phyloP scores from a whole-genome alignment of 2,329 filamentous ascomycete species.

The Aspergillus fumigatus region DNA sequence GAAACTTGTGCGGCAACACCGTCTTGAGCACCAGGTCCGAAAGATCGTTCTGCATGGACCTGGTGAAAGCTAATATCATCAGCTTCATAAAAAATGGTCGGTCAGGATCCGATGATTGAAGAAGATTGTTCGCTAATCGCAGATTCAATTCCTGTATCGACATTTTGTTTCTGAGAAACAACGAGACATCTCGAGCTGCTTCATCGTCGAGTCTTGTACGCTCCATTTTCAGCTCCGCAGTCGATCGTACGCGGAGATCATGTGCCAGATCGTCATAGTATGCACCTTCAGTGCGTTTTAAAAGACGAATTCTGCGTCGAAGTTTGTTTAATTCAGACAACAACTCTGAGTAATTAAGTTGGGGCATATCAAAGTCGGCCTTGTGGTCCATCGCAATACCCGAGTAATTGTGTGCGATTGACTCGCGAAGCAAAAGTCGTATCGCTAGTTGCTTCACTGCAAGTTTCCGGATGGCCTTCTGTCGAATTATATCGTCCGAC shows the following conservation, averaged over 20 bases:
- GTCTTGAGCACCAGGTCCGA: slow-evolving; percentile 35
- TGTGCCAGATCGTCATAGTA: slow-evolving; percentile 30
- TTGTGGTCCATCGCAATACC: slow-evolving; percentile 30
- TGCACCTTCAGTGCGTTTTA: slow-evolving; percentile 24
- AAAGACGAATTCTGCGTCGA: slow-evolving; percentile 26
- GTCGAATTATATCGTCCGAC: slow-evolving; percentile 24
- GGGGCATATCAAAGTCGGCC: slow-evolving; percentile 24
- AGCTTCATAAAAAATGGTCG: slow-evolving; percentile 28
- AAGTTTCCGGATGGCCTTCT: slow-evolving; percentile 37
- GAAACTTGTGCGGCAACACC: slow-evolving; percentile 35
- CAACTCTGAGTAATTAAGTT: slow-evolving; percentile 28
- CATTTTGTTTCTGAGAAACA: slow-evolving; percentile 27
- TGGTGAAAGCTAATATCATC: slow-evolving; percentile 36
- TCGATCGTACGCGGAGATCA: slow-evolving; percentile 19
- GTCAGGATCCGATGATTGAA: slow-evolving; percentile 34
- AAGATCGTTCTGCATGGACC: slow-evolving; percentile 37
- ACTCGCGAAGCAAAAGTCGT: slow-evolving; percentile 35
- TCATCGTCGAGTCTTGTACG: slow-evolving; percentile 23
- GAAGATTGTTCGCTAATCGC: slow-evolving; percentile 31
- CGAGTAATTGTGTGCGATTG: slow-evolving; percentile 35
- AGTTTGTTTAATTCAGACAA: slow-evolving; percentile 31
- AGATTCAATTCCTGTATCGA: slow-evolving; percentile 34
- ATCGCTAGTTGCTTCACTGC: slow-evolving; percentile 38
- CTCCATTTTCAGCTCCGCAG: slow-evolving; percentile 13
- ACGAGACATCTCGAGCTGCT: slow-evolving; percentile 24